Evolutionary conservation across 2,329 filamentous ascomycete genomes (phyloP).

Genomic region (Hypoxylon sp.): DNA sequence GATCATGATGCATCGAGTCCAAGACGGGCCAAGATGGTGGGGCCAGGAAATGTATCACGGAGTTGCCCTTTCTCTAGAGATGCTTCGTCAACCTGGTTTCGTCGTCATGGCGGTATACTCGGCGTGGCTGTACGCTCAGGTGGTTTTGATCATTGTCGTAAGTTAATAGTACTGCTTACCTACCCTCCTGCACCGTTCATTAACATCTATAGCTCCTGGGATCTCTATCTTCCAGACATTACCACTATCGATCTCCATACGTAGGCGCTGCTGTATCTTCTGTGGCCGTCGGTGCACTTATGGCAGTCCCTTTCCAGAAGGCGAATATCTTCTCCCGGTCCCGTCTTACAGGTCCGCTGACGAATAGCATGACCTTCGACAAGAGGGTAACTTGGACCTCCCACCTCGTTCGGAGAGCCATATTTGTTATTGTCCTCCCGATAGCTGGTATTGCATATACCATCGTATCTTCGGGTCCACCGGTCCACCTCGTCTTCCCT

Average conservation of each 20-base stretch:
- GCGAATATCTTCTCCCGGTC: conserved; percentile 74
- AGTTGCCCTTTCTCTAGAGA: conserved; percentile 69
- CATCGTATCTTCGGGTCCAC: conserved; percentile 69
- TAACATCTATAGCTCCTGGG: conserved; percentile 62
- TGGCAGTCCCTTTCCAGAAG: conserved; percentile 78
- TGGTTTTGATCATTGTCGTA: conserved; percentile 73
- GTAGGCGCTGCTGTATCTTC: conserved; percentile 73
- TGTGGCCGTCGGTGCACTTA: conserved; percentile 72
- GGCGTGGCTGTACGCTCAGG: conserved; percentile 80
- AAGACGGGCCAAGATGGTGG: conserved; percentile 79
- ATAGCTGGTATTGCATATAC: conserved; percentile 74
- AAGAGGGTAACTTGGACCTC: conserved; percentile 74
- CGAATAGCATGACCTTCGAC: conserved; percentile 73
- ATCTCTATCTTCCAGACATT: conserved; percentile 74
- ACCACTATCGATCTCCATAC: conserved; percentile 68
- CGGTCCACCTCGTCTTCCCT: conserved; percentile 68
- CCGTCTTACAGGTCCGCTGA: conserved; percentile 65
- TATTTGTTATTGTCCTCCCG: conserved; percentile 74
- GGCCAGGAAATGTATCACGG: conserved; percentile 79
- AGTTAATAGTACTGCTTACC: no score
- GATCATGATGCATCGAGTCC: conserved; percentile 77
- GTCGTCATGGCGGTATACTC: conserved; percentile 75
- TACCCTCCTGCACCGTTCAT: background rate
- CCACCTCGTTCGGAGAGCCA: conserved; percentile 71
- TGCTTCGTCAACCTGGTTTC: conserved; percentile 79